These are phyloP conservation scores for Clitoria ternatea DNA, from an alignment of 306 rosid genomes.

Conservation along the genomic window DNA sequence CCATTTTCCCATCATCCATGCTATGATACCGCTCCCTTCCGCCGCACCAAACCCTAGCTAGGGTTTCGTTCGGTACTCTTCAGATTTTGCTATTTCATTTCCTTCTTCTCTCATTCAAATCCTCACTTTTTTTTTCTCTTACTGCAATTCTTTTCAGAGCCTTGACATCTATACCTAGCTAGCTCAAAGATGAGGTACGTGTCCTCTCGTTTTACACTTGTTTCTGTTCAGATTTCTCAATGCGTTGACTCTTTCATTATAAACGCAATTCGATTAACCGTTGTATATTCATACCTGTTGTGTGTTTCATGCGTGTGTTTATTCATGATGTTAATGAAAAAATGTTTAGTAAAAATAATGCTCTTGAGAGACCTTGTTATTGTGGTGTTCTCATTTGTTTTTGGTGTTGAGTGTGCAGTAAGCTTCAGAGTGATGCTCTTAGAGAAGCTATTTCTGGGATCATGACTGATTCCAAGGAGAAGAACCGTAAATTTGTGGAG, in stretches of 20 bases:
- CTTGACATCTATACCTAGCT: slow-evolving; percentile 4
- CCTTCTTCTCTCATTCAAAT: not conserved
- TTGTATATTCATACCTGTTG: not conserved
- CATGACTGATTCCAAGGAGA: slow-evolving; percentile 46
- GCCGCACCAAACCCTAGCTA: slow-evolving; percentile 31
- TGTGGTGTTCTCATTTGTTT: not conserved
- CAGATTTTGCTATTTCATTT: not conserved
- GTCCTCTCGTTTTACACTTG: not conserved
- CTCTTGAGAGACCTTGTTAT: not conserved
- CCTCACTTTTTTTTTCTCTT: not conserved
- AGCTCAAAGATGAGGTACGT: slow-evolving; percentile 59
- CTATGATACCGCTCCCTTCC: not conserved
- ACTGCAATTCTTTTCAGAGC: slow-evolving; percentile 31
- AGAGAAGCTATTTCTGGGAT: slow-evolving; percentile 64
- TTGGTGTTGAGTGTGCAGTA: slow-evolving; percentile 36
- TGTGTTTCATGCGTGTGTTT: not conserved
- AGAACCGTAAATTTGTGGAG: slow-evolving; percentile 63
- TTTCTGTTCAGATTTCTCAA: not conserved
- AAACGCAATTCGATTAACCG: not conserved
- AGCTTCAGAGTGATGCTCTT: slow-evolving; percentile 74
- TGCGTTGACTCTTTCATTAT: not conserved
- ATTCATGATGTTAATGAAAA: not conserved
- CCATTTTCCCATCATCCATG: not conserved
- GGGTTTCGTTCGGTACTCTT: slow-evolving; percentile 27
- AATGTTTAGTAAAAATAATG: not conserved